phyloP scores from a whole-genome alignment of 768 basidiomycete species.

The Neoboletus subvelutipes region DNA sequence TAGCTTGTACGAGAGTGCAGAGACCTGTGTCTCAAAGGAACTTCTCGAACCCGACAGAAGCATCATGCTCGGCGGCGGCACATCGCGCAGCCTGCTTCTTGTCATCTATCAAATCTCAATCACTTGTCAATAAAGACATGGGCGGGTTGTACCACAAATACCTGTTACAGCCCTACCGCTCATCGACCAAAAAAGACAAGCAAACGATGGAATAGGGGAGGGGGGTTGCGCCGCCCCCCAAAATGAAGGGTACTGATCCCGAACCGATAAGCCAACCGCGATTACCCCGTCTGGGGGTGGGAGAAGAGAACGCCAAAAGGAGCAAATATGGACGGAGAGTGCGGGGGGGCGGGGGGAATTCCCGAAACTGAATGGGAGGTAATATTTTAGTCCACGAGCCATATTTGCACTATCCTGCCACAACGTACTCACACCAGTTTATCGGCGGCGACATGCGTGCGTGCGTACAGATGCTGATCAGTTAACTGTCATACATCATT shows the following conservation, averaged over 20 bases:
- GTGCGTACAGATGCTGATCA: too few relatives aligned
- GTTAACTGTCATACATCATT: background rate
- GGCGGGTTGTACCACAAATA: background rate
- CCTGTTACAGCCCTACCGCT: background rate
- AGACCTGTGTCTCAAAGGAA: background rate
- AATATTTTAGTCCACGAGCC: conserved; percentile 2
- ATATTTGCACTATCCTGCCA: background rate
- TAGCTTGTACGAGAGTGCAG: background rate
- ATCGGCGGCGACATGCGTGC: background rate
- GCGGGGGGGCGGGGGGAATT: background rate
- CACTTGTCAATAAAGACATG: background rate
- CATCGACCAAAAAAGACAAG: background rate
- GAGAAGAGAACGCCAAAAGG: conserved; percentile 1
- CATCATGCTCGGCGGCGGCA: background rate
- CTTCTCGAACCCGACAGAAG: background rate
- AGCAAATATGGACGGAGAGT: background rate
- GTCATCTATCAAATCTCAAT: background rate
- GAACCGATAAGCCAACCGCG: background rate
- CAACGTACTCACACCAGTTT: conserved; percentile 3
- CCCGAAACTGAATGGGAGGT: background rate
- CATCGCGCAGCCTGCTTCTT: background rate
- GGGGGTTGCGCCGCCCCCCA: background rate
- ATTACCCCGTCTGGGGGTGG: conserved; percentile 1
- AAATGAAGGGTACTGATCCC: background rate
- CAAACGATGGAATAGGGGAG: background rate